Evolutionary conservation across 2,329 filamentous ascomycete genomes (phyloP), one percentile per base, ranked within the genome.

Genomic region (Ceratocystiopsis minuta): DNA sequence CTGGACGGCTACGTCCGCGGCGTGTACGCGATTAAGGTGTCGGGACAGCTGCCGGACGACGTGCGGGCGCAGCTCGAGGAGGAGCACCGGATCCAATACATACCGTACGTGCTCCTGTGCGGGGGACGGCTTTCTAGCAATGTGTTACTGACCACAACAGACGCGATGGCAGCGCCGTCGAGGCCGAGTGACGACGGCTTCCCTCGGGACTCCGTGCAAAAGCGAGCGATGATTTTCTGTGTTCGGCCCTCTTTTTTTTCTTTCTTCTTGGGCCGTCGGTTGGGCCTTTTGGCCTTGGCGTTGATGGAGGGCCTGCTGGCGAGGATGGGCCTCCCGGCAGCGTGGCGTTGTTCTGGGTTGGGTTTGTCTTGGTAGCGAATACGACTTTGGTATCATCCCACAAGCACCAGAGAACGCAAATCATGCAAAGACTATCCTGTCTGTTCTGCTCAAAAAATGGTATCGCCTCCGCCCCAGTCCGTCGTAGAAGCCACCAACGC

Each of bases 11-110:
- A 93, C 59, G 80, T 90, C 41, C 73, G 76, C 15, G 90, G 90
- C 42, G 78, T 92, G 44, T 98, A 98, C 63, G 90, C 90, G 16
- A 82, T 86, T 43, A 95, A 96, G 64, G 90, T 98, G 18, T 85
- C 81, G 31, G 90, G 90, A 16, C 75, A 83, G 55, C 60, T 80
- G 45, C 75, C 77, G 6, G 75, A 80, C 49, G 77, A 81, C 47
- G 66, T 80, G 35, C 62, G 72, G 37, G 63, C 66, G 17, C 63
- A 66, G 37, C 61, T 80, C 44, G 71, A 78, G 54, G 72, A 78
- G 43, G 74, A 79, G 54, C 70, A 70, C 47, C 64, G 74, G 53
- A 64, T 78, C 57, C 66, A 68, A 55, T 78, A 80, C 50, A 77
- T 80, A 48, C 76, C 77, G 69, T 78, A 58, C 9, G 24, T 28